phyloP scores from a whole-genome alignment of 352 stramenopile genomes.

The Globisporangium paroecandrum region DNA sequence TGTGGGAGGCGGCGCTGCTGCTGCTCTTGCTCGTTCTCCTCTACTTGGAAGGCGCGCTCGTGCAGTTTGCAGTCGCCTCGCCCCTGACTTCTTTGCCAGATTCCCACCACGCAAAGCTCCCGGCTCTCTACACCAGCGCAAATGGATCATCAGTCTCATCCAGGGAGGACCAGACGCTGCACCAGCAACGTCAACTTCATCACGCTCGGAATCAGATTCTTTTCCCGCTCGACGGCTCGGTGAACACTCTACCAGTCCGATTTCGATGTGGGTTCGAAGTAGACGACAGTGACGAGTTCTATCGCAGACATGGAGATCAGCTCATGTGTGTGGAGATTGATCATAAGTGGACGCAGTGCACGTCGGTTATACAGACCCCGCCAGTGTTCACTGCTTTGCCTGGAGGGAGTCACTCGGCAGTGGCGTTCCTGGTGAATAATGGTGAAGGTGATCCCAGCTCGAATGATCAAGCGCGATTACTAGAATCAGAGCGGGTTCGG shows the following conservation, averaged over 20 bases:
- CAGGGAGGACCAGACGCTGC: background rate
- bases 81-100: background rate
- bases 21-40: background rate
- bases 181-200: background rate
- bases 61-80: slow-evolving; percentile 2
- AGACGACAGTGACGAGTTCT: background rate
- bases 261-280: slow-evolving; percentile 5
- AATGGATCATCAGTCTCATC: background rate
- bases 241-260: slow-evolving; percentile 2
- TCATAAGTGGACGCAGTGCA: background rate
- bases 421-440: slow-evolving; percentile 2
- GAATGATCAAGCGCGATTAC: background rate
- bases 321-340: slow-evolving; percentile 16
- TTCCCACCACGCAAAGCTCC: background rate
- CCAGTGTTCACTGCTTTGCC: background rate
- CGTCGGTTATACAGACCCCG: background rate
- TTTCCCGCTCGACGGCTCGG: slow-evolving; percentile 1
- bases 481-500: slow-evolving; percentile 1
- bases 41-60: background rate
- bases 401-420: slow-evolving; percentile 4
- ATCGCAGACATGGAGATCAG: background rate
- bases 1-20: background rate
- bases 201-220: slow-evolving; percentile 1
- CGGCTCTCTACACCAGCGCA: background rate
- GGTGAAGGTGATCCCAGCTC: background rate